Evolutionary conservation across 2,329 filamentous ascomycete genomes (phyloP).

Genomic region (Ascochyta pisi): DNA sequence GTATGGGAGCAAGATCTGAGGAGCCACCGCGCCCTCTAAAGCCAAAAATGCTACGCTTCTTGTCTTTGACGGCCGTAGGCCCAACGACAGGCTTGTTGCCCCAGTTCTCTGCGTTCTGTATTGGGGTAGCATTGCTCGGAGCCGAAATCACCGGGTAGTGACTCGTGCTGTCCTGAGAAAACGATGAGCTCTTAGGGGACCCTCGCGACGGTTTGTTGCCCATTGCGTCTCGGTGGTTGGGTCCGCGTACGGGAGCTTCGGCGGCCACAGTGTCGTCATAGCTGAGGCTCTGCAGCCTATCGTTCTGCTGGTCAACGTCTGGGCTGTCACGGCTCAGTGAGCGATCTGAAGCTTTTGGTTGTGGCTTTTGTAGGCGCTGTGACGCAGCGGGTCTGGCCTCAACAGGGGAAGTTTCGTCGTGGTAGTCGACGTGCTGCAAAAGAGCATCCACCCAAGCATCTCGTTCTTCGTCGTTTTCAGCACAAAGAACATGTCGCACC

Average conservation of each 20-base stretch:
- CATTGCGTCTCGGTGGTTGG: slow-evolving; percentile 41
- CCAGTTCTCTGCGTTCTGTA: slow-evolving; percentile 84
- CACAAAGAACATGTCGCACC: slow-evolving; percentile 92
- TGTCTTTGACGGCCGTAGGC: slow-evolving; percentile 73
- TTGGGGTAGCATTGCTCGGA: slow-evolving; percentile 82
- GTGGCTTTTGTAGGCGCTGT: slow-evolving; percentile 52
- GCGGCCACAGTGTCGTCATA: slow-evolving; percentile 65
- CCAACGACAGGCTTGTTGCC: slow-evolving; percentile 71
- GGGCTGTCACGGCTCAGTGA: slow-evolving; percentile 48
- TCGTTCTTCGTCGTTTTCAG: slow-evolving; percentile 90
- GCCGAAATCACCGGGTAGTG: slow-evolving; percentile 71
- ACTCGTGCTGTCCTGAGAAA: slow-evolving; percentile 37
- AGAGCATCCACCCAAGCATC: slow-evolving; percentile 93
- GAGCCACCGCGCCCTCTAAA: slow-evolving; percentile 71
- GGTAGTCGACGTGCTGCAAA: slow-evolving; percentile 84
- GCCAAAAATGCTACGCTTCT: slow-evolving; percentile 75
- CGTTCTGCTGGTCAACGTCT: slow-evolving; percentile 42
- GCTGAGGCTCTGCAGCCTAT: slow-evolving; percentile 56
- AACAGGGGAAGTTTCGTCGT: slow-evolving; percentile 52
- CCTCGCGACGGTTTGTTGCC: slow-evolving; percentile 27
- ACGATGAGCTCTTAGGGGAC: slow-evolving; percentile 45
- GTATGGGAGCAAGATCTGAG: slow-evolving; percentile 64
- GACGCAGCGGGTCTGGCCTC: slow-evolving; percentile 54
- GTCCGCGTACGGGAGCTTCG: slow-evolving; percentile 62
- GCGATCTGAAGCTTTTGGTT: slow-evolving; percentile 36